Evolutionary conservation across 352 stramenopile species (phyloP).

Genomic region (Phytophthora brassicae): DNA sequence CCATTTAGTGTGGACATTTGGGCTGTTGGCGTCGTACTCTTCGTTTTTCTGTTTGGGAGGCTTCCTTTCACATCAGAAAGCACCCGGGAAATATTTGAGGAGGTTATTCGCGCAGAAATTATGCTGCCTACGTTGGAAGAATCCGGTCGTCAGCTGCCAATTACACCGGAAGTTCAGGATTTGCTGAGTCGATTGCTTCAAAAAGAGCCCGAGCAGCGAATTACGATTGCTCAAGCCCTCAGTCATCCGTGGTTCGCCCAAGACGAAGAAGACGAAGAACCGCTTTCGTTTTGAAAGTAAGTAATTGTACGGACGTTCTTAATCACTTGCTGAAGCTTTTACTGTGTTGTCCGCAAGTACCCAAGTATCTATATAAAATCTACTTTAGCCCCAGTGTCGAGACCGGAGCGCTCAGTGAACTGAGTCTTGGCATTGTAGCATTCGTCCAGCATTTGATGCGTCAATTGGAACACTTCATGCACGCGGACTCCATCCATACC

Average conservation of each 20-base stretch:
- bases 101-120: conserved; percentile 55
- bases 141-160: conserved; percentile 9
- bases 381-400: background rate
- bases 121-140: conserved; percentile 28
- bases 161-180: conserved; percentile 41
- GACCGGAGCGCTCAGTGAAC: background rate
- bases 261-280: conserved; percentile 51
- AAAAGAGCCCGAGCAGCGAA: conserved; percentile 53
- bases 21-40: conserved; percentile 84
- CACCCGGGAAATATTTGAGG: conserved; percentile 81
- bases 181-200: conserved; percentile 55
- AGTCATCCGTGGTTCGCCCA: conserved; percentile 61
- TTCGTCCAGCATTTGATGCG: conserved; percentile 58
- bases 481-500: conserved; percentile 72
- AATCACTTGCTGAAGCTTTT: background rate
- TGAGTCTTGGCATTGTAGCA: conserved; percentile 36
- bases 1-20: conserved; percentile 86
- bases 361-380: background rate
- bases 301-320: too few species aligned
- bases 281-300: conserved; percentile 77
- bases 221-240: conserved; percentile 53
- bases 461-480: conserved; percentile 51
- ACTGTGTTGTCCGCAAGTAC: background rate
- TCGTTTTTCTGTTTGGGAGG: conserved; percentile 82
- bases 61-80: conserved; percentile 79